These are phyloP conservation scores for Plantago elongata DNA, from an alignment of 257 asterid genomes.

Conservation along the genomic window DNA sequence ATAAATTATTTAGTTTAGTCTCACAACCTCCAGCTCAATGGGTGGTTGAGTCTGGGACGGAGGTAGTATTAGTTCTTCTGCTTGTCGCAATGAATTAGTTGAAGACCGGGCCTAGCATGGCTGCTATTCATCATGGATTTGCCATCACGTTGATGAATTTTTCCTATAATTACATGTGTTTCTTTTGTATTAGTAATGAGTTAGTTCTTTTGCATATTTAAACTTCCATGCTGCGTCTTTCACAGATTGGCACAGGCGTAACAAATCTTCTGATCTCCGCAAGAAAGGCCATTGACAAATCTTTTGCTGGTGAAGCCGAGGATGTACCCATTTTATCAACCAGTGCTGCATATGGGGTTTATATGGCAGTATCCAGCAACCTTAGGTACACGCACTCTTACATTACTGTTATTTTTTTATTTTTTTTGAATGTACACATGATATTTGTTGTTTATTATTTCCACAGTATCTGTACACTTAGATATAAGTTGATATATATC, in stretches of 20 bases:
- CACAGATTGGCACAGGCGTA: conserved; percentile 86
- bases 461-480: background rate
- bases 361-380: conserved; percentile 94
- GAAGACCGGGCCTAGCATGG: background rate
- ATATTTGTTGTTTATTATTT: too few species aligned
- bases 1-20: too few species aligned
- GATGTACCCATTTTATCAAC: conserved; percentile 74
- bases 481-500: background rate
- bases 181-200: background rate
- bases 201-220: background rate
- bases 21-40: too few species aligned
- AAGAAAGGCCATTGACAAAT: conserved; percentile 68
- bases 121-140: too few species aligned
- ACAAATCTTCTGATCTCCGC: conserved; percentile 65
- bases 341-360: conserved; percentile 82
- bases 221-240: conserved; percentile 5
- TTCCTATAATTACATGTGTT: background rate
- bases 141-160: background rate
- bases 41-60: too few species aligned
- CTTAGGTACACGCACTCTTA: conserved; percentile 46
- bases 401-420: too few species aligned
- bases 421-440: too few species aligned
- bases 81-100: too few species aligned
- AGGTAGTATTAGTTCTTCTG: too few species aligned
- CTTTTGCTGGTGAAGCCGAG: conserved; percentile 84